phyloP scores from a whole-genome alignment of 495 filamentous ascomycete species.

The Alectoria sarmentosa region DNA sequence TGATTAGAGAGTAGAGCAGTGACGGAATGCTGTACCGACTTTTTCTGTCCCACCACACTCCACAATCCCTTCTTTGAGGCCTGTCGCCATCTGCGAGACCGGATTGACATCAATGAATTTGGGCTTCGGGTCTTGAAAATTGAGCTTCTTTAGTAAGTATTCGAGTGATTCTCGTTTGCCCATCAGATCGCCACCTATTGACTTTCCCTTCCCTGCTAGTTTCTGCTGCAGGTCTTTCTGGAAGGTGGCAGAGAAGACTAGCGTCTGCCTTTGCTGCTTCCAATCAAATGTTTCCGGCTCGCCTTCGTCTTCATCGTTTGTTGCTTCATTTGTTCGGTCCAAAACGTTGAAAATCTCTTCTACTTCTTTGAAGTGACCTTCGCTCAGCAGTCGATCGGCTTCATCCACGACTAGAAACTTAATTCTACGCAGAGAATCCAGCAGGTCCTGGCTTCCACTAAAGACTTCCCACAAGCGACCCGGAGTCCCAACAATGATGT shows the following conservation, averaged over 20 bases:
- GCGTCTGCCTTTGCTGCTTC: conserved; percentile 60
- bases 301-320: conserved; percentile 32
- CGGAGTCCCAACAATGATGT: conserved; percentile 88
- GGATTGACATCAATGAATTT: conserved; percentile 93
- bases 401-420: conserved; percentile 88
- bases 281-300: conserved; percentile 24
- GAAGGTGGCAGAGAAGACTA: conserved; percentile 97
- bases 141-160: conserved; percentile 83
- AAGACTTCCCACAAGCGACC: conserved; percentile 93
- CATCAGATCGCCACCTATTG: conserved; percentile 50
- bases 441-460: conserved; percentile 53
- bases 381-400: conserved; percentile 84
- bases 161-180: conserved; percentile 76
- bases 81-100: conserved; percentile 72
- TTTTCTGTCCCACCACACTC: conserved; percentile 93
- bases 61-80: conserved; percentile 81
- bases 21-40: conserved; percentile 35
- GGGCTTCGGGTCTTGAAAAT: conserved; percentile 73
- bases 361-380: conserved; percentile 92
- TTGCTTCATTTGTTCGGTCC: conserved; percentile 47
- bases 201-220: conserved; percentile 64
- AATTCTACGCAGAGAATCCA: conserved; percentile 58
- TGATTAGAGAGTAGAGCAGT: conserved; percentile 13
- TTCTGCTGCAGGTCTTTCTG: conserved; percentile 85
- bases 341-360: conserved; percentile 75